Percentiles rank a stretch among this genome's conserved stretches.
These are phyloP conservation scores for Metschnikowia aberdeeniae DNA, from an alignment of 805 yeast genomes.

Conservation along the genomic window DNA sequence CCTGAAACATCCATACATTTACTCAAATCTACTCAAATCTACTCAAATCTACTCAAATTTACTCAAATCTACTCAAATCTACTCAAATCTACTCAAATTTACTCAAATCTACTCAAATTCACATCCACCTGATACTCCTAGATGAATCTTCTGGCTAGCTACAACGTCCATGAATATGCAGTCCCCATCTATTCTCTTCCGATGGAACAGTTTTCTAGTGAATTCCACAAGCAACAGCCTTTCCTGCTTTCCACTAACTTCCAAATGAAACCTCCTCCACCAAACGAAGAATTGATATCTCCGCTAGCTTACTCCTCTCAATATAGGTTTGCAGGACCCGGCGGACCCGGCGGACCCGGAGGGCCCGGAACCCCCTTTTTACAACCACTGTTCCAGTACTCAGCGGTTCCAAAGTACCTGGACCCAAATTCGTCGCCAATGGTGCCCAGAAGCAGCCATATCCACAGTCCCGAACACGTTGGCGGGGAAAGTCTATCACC, in stretches of 20 bases:
- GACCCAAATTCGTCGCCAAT: not conserved
- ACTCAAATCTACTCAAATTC: too few relatives aligned
- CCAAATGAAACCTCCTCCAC: not conserved
- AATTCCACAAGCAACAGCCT: not conserved
- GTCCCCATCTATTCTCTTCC: not conserved
- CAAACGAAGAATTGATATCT: constrained; percentile 7
- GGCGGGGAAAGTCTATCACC: too few relatives aligned
- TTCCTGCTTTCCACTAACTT: not conserved
- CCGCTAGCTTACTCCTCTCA: constrained; percentile 6
- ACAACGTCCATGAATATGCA: not conserved
- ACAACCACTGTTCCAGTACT: constrained; percentile 2
- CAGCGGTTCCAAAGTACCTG: constrained; percentile 1
- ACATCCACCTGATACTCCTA: too few relatives aligned
- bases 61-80: too few relatives aligned
- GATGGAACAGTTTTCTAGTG: too few relatives aligned
- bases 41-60: too few relatives aligned
- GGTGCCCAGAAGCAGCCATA: not conserved
- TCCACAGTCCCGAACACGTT: not conserved
- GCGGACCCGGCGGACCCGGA: not conserved
- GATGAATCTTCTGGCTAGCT: not conserved
- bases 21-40: too few relatives aligned
- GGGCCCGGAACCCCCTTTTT: not conserved
- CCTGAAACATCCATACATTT: too few relatives aligned
- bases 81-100: too few relatives aligned
- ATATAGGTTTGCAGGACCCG: constrained; percentile 3